Evolutionary conservation across 129 eudicot species (phyloP).

Genomic region (Flaveria brownii): DNA sequence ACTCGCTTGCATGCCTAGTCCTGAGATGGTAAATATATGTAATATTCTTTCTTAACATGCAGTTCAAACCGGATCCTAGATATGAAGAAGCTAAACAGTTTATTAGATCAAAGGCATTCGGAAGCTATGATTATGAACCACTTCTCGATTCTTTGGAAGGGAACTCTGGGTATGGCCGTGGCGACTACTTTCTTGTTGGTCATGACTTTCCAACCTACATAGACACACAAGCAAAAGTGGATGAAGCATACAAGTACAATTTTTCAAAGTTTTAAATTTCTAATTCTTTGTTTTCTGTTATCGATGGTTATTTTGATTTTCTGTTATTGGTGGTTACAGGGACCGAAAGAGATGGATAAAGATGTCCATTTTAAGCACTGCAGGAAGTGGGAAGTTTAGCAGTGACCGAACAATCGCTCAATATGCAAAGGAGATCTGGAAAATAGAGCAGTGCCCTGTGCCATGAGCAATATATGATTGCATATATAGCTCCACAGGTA

Average conservation of each 20-base stretch:
- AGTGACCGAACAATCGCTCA: conserved; percentile 95
- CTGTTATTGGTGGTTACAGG: conserved; percentile 43
- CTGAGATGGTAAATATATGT: not conserved
- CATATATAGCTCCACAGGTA: conserved; percentile 20
- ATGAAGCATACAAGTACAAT: conserved; percentile 94
- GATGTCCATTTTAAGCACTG: conserved; percentile 98
- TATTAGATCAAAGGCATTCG: conserved; percentile 95
- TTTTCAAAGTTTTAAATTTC: not conserved
- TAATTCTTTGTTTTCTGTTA: not conserved
- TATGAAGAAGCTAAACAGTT: conserved; percentile 92
- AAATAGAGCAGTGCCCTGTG: conserved; percentile 66
- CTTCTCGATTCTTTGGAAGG: conserved; percentile 97
- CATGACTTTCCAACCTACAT: conserved; percentile 92
- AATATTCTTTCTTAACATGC: conserved; percentile 28
- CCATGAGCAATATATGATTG: conserved; percentile 48
- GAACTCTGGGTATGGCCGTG: conserved; percentile 93
- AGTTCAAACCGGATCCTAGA: conserved; percentile 97
- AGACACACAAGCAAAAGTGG: conserved; percentile 81
- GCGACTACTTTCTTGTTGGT: conserved; percentile 96
- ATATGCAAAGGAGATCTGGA: conserved; percentile 92
- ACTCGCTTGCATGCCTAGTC: not conserved
- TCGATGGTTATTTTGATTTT: not conserved
- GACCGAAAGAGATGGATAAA: conserved; percentile 89
- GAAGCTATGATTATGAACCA: conserved; percentile 92
- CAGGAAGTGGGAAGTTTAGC: conserved; percentile 98